phyloP scores from a whole-genome alignment of 1,284 basidiomycete species.

The Cryptococcus sp. region DNA sequence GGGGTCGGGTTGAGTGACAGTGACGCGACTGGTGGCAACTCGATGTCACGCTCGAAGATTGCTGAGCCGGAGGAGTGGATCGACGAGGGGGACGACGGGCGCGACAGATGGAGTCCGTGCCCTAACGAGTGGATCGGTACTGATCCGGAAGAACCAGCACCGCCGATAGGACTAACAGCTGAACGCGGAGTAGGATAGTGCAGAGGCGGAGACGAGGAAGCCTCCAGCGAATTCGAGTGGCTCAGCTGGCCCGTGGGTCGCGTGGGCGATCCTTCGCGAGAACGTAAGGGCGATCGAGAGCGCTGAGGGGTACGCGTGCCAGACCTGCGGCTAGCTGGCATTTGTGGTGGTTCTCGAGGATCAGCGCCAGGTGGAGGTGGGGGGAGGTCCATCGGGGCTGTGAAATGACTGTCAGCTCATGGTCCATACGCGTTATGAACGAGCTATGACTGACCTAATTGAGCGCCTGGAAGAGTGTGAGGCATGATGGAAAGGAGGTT shows the following conservation, averaged over 20 bases:
- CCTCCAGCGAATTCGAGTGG: conserved; percentile 12
- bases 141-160: conserved; percentile 7
- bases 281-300: conserved; percentile 35
- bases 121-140: conserved; percentile 17
- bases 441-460: conserved; percentile 40
- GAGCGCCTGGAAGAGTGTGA: conserved; percentile 39
- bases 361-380: conserved; percentile 47
- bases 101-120: conserved; percentile 12
- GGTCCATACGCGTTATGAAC: neutral
- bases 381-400: conserved; percentile 49
- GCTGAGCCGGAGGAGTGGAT: conserved; percentile 50
- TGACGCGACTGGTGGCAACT: conserved; percentile 40
- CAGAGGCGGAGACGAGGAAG: conserved; percentile 11
- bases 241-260: conserved; percentile 3
- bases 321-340: conserved; percentile 21
- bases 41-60: conserved; percentile 54
- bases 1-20: conserved; percentile 36
- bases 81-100: conserved; percentile 44
- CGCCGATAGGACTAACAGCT: neutral
- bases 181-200: conserved; percentile 13
- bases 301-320: conserved; percentile 42
- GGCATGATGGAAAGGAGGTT: conserved; percentile 32
- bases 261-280: conserved; percentile 29
- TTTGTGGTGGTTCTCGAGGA: conserved; percentile 47
- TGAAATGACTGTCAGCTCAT: neutral